These are phyloP conservation scores for Luvunga scandens DNA, from an alignment of 345 rosid species.

Conservation along the genomic window DNA sequence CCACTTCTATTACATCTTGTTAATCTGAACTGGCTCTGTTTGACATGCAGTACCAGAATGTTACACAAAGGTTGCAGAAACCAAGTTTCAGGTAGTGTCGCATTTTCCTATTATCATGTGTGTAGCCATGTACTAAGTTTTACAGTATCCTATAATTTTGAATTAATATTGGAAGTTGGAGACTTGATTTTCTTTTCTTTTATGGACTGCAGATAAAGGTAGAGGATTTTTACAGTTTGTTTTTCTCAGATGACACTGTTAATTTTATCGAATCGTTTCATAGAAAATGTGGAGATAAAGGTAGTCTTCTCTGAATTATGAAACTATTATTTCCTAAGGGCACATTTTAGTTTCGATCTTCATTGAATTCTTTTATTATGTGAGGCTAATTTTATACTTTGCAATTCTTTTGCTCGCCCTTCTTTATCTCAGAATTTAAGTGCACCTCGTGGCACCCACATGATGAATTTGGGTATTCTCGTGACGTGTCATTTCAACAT, in stretches of 20 bases:
- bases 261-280: slow-evolving; percentile 78
- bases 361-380: not conserved
- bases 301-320: slow-evolving; percentile 35
- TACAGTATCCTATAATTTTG: not conserved
- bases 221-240: slow-evolving; percentile 73
- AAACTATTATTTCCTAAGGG: slow-evolving; percentile 1
- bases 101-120: slow-evolving; percentile 19
- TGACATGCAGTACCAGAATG: slow-evolving; percentile 70
- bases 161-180: not conserved
- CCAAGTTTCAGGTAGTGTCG: slow-evolving; percentile 72
- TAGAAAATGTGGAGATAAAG: slow-evolving; percentile 84
- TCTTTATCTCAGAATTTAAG: slow-evolving; percentile 60
- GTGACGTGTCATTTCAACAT: slow-evolving; percentile 85
- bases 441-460: slow-evolving; percentile 76
- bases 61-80: slow-evolving; percentile 69
- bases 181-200: not conserved
- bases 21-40: slow-evolving; percentile 25
- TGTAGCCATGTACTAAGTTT: not conserved
- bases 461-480: slow-evolving; percentile 70
- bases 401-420: slow-evolving; percentile 1
- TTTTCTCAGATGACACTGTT: slow-evolving; percentile 66
- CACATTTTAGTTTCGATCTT: not conserved
- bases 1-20: slow-evolving; percentile 2
- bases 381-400: slow-evolving; percentile 13
- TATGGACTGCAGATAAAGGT: slow-evolving; percentile 67